Evolutionary conservation across 345 rosid species (phyloP).

Genomic region (Murraya paniculata): DNA sequence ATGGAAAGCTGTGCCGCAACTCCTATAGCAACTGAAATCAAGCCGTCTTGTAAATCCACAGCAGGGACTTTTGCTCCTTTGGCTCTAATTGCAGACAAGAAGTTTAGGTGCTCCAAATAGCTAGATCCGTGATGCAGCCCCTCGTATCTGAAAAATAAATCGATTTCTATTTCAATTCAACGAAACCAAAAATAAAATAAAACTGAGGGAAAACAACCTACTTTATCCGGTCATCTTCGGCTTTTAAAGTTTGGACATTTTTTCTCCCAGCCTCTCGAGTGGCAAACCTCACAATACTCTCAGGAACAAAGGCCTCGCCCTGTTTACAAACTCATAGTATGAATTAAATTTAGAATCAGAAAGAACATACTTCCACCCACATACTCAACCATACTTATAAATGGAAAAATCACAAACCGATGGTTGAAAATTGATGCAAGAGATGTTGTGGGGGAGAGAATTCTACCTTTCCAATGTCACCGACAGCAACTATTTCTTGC

Average conservation of each 20-base stretch:
- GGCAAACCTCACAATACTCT: slow-evolving; percentile 68
- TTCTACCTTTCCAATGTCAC: slow-evolving; percentile 70
- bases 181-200: background rate
- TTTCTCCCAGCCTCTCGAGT: slow-evolving; percentile 64
- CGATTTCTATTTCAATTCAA: background rate
- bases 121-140: slow-evolving; percentile 96
- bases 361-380: background rate
- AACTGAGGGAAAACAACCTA: slow-evolving; percentile 21
- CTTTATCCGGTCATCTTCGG: slow-evolving; percentile 71
- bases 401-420: background rate
- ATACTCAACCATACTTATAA: background rate
- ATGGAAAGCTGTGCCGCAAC: slow-evolving; percentile 96
- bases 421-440: background rate
- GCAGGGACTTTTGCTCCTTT: slow-evolving; percentile 48
- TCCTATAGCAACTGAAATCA: slow-evolving; percentile 92
- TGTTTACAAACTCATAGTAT: slow-evolving; percentile 22
- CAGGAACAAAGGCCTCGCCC: slow-evolving; percentile 98
- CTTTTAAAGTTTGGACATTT: slow-evolving; percentile 57
- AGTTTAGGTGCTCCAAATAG: slow-evolving; percentile 84
- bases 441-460: background rate
- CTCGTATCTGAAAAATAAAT: slow-evolving; percentile 51
- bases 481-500: slow-evolving; percentile 86
- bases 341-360: background rate
- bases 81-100: slow-evolving; percentile 60
- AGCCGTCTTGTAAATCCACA: slow-evolving; percentile 79